Conservation (phyloP, 2,329 filamentous ascomycete species). For the Venturiaceae sp. region DNA sequence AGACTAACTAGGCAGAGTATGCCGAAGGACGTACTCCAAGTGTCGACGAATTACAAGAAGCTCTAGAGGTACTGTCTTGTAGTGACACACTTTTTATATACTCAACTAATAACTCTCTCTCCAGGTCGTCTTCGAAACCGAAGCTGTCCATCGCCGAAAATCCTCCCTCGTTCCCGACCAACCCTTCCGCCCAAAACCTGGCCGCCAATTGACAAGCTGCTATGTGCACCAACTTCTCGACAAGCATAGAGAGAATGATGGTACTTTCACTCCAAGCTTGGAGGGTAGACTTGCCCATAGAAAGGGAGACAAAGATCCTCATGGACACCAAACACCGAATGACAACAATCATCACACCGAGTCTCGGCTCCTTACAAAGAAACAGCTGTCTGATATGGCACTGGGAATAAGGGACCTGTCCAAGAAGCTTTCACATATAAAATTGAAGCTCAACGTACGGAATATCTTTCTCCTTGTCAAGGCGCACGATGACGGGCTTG, state of each 20-base stretch:
- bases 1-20: neutral
- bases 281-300: slow-evolving; percentile 19
- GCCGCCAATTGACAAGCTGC: slow-evolving; percentile 40
- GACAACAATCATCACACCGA: slow-evolving; percentile 29
- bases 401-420: slow-evolving; percentile 89
- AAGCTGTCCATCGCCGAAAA: slow-evolving; percentile 45
- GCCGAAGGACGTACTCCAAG: slow-evolving; percentile 13
- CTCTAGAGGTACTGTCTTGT: slow-evolving; percentile 27
- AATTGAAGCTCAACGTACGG: slow-evolving; percentile 70
- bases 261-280: slow-evolving; percentile 10
- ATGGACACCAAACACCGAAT: slow-evolving; percentile 24
- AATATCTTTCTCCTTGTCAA: slow-evolving; percentile 87
- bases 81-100: too few species aligned
- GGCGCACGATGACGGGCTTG: slow-evolving; percentile 73
- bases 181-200: slow-evolving; percentile 20
- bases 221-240: slow-evolving; percentile 53
- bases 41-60: slow-evolving; percentile 26
- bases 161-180: slow-evolving; percentile 45
- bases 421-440: slow-evolving; percentile 73
- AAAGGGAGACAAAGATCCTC: slow-evolving; percentile 9
- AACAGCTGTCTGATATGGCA: slow-evolving; percentile 92
- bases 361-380: slow-evolving; percentile 81
- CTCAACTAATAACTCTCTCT: neutral
- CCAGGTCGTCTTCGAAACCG: slow-evolving; percentile 48
- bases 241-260: slow-evolving; percentile 23